Conservation (phyloP, 2,329 filamentous ascomycete species). For the Aureobasidium uvarum region DNA sequence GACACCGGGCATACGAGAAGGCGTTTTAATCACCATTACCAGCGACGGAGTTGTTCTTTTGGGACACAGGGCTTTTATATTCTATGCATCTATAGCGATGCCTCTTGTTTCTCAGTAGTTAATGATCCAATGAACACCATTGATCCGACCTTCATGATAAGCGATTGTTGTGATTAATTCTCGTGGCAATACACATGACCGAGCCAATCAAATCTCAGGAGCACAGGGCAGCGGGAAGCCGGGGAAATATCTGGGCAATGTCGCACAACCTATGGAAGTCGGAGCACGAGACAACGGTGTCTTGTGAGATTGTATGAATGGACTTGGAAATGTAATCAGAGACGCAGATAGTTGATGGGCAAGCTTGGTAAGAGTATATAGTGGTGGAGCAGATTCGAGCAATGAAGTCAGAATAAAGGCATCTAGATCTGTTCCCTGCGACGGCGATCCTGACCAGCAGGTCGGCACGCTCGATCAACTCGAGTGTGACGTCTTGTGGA, state of each 20-base stretch:
- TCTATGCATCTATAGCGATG: conserved; percentile 23
- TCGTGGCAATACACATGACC: background rate
- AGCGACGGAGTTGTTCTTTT: conserved; percentile 27
- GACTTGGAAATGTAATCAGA: background rate
- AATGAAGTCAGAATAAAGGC: conserved; percentile 17
- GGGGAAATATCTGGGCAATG: conserved; percentile 6
- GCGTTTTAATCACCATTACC: conserved; percentile 24
- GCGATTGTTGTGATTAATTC: background rate
- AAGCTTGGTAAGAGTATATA: background rate
- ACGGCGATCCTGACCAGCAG: conserved; percentile 17
- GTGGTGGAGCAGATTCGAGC: background rate
- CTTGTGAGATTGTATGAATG: background rate
- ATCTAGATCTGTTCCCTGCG: conserved; percentile 14
- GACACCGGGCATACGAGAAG: conserved; percentile 20
- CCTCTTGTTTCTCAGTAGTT: conserved; percentile 22
- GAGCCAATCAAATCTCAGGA: conserved; percentile 2
- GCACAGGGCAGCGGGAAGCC: conserved; percentile 20
- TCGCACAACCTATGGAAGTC: background rate
- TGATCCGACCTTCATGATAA: background rate
- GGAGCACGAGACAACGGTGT: conserved; percentile 5
- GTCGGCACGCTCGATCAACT: conserved; percentile 14
- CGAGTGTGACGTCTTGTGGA: conserved; percentile 26
- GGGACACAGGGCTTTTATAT: conserved; percentile 13
- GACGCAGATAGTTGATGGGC: background rate
- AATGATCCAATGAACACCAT: conserved; percentile 23